phyloP scores from a whole-genome alignment of 345 rosid genomes.

The Mangifera indica region DNA sequence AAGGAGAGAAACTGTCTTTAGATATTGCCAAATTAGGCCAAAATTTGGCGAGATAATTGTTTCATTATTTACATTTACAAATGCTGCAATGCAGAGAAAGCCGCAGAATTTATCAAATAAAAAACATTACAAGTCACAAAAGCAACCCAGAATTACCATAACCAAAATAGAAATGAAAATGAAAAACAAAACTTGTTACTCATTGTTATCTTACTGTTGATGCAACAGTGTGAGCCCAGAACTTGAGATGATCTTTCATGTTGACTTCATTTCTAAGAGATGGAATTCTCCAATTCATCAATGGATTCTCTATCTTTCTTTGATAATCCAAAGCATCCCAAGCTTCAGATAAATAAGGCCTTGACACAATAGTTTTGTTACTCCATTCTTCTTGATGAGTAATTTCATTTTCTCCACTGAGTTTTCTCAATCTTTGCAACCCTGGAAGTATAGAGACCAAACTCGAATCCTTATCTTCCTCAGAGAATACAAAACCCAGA shows the following conservation, averaged over 20 bases:
- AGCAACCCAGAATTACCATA: background rate
- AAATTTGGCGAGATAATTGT: background rate
- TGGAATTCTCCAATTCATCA: constrained; percentile 48
- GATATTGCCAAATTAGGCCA: background rate
- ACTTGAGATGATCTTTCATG: constrained; percentile 57
- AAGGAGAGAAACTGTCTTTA: background rate
- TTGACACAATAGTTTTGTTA: constrained; percentile 21
- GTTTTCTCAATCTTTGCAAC: constrained; percentile 45
- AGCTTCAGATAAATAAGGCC: constrained; percentile 67
- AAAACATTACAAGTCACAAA: constrained; percentile 5
- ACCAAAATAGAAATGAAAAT: background rate
- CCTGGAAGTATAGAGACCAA: constrained; percentile 62
- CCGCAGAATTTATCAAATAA: background rate
- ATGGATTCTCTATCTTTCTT: constrained; percentile 29
- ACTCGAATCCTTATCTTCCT: constrained; percentile 53
- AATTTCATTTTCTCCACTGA: constrained; percentile 4
- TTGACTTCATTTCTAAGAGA: constrained; percentile 37
- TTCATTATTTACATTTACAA: constrained; percentile 10
- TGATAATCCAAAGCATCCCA: constrained; percentile 45
- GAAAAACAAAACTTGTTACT: background rate
- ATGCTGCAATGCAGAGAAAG: constrained; percentile 10
- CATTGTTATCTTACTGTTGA: constrained; percentile 54
- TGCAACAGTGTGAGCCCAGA: constrained; percentile 72
- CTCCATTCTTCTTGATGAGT: constrained; percentile 17
- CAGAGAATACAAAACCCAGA: constrained; percentile 71